These are phyloP conservation scores for Grosmannia huntii DNA, from an alignment of 2,329 filamentous ascomycete species.

Conservation along the genomic window DNA sequence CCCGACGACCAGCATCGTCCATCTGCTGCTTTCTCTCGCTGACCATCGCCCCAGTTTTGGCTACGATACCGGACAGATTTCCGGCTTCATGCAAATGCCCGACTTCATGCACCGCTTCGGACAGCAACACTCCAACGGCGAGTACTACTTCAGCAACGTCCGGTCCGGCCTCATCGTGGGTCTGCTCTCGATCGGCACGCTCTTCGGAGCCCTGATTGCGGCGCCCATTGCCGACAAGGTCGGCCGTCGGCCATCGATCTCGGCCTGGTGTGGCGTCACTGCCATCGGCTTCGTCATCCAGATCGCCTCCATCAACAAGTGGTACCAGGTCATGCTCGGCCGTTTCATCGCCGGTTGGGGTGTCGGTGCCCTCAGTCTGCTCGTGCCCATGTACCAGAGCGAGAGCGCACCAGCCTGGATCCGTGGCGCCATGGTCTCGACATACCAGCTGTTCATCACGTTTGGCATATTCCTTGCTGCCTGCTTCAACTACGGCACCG, in stretches of 20 bases:
- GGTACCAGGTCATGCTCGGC: slow-evolving; percentile 49
- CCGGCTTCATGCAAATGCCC: slow-evolving; percentile 32
- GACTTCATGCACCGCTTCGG: slow-evolving; percentile 47
- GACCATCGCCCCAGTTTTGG: slow-evolving; percentile 24
- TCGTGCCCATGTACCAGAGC: slow-evolving; percentile 44
- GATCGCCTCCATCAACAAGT: slow-evolving; percentile 42
- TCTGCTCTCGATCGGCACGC: slow-evolving; percentile 41
- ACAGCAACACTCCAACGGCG: slow-evolving; percentile 25
- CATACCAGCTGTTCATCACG: slow-evolving; percentile 65
- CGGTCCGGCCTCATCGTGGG: slow-evolving; percentile 40
- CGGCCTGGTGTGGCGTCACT: slow-evolving; percentile 42
- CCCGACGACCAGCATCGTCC: background rate
- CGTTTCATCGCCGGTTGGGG: slow-evolving; percentile 55
- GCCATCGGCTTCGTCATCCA: slow-evolving; percentile 54
- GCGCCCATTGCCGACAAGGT: slow-evolving; percentile 43
- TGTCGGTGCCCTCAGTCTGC: slow-evolving; percentile 52
- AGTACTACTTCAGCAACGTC: slow-evolving; percentile 26
- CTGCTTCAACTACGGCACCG: slow-evolving; percentile 39
- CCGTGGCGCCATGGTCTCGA: slow-evolving; percentile 50
- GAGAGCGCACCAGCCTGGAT: slow-evolving; percentile 50
- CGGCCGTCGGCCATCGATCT: slow-evolving; percentile 43
- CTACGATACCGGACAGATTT: slow-evolving; percentile 50
- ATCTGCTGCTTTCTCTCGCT: background rate
- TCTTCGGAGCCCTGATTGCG: slow-evolving; percentile 39
- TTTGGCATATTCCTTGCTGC: slow-evolving; percentile 45